A percentile compares a stretch with the other conserved stretches of the same genome.
Conservation (phyloP, 768 basidiomycete species). For the Chalciporus sphaerocephalus region DNA sequence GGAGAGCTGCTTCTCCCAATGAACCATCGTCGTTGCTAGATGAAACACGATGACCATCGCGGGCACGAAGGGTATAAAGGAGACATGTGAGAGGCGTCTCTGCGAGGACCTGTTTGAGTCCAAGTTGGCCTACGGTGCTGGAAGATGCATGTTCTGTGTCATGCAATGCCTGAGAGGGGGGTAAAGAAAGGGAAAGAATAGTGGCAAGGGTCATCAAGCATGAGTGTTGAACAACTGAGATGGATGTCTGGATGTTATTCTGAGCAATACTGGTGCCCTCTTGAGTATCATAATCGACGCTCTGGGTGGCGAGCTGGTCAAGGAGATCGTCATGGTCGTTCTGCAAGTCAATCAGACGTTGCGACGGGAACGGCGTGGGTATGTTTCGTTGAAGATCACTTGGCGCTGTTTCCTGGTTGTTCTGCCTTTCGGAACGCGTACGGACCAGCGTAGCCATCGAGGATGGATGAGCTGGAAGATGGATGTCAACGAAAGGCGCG, state of each 20-base stretch:
- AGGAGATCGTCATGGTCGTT: slow-evolving; percentile 11
- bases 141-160: slow-evolving; percentile 60
- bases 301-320: slow-evolving; percentile 21
- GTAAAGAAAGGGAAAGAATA: slow-evolving; percentile 50
- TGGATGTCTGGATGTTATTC: slow-evolving; percentile 67
- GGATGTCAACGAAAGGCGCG: background rate
- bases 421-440: background rate
- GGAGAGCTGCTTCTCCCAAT: slow-evolving; percentile 47
- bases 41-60: slow-evolving; percentile 5
- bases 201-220: slow-evolving; percentile 72
- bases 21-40: slow-evolving; percentile 24
- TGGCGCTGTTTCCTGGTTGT: background rate
- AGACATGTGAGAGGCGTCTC: slow-evolving; percentile 20
- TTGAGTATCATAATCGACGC: slow-evolving; percentile 17
- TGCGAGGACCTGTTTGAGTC: slow-evolving; percentile 9
- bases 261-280: slow-evolving; percentile 1
- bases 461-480: background rate
- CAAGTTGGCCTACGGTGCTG: slow-evolving; percentile 33
- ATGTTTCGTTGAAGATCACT: slow-evolving; percentile 7
- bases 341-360: slow-evolving; percentile 10
- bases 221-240: slow-evolving; percentile 66
- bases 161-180: slow-evolving; percentile 19
- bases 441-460: slow-evolving; percentile 31
- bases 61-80: slow-evolving; percentile 17
- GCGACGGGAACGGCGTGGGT: slow-evolving; percentile 23